Evolutionary conservation across 2,329 filamentous ascomycete genomes (phyloP).

Genomic region (Apiospora saccharicola): DNA sequence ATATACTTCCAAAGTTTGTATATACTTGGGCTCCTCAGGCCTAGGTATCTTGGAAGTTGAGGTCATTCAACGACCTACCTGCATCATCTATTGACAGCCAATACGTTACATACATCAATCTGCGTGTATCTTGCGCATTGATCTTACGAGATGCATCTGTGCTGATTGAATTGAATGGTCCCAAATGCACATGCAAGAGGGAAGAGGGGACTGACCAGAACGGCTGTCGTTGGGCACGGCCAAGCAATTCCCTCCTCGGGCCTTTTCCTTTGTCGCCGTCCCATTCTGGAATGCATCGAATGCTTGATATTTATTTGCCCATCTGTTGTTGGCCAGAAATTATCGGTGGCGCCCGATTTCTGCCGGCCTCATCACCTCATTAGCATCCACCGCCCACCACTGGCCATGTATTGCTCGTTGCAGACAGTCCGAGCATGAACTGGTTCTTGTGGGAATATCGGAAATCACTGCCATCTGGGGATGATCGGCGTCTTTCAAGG

Average conservation of each 20-base stretch:
- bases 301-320: not conserved
- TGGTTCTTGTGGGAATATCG: not conserved
- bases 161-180: not conserved
- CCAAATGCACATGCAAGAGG: not conserved
- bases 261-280: conserved; percentile 8
- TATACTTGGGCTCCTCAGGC: not conserved
- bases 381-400: not conserved
- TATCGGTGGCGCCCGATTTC: conserved; percentile 18
- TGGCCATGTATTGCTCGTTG: not conserved
- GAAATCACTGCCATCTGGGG: not conserved
- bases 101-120: conserved; percentile 5
- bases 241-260: not conserved
- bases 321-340: conserved; percentile 4
- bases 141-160: not conserved
- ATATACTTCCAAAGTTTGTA: not conserved
- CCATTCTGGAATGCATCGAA: conserved; percentile 14
- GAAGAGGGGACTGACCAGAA: too few relatives aligned
- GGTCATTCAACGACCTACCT: not conserved
- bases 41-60: not conserved
- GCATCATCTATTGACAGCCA: not conserved
- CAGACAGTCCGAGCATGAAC: conserved; percentile 1
- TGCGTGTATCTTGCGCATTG: not conserved
- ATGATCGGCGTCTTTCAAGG: not conserved
- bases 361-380: conserved; percentile 14
- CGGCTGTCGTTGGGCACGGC: conserved; percentile 1